Evolutionary conservation across 2,329 filamentous ascomycete species (phyloP).

Genomic region (Blastomyces percursus): DNA sequence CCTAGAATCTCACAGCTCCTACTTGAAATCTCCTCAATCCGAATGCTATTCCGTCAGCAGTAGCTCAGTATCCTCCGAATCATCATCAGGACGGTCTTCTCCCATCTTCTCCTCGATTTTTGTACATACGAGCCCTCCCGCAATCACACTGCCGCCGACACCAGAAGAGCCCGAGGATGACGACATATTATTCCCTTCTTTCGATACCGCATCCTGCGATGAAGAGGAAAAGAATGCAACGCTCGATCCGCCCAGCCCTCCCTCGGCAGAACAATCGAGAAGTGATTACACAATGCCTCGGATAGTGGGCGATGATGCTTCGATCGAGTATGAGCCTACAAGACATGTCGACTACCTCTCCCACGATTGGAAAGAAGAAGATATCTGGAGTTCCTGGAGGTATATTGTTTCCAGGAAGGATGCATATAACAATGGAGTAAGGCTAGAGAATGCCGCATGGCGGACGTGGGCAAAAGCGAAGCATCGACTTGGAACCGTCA

Average conservation of each 20-base stretch:
- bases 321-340: conserved; percentile 62
- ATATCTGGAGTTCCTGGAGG: conserved; percentile 96
- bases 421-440: conserved; percentile 66
- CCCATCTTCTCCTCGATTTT: conserved; percentile 25
- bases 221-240: conserved; percentile 13
- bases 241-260: conserved; percentile 13
- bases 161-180: conserved; percentile 20
- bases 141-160: conserved; percentile 25
- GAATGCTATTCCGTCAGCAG: background rate
- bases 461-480: conserved; percentile 92
- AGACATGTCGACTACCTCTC: conserved; percentile 93
- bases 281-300: background rate
- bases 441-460: conserved; percentile 95
- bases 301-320: conserved; percentile 58
- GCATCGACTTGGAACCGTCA: conserved; percentile 74
- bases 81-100: conserved; percentile 31
- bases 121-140: conserved; percentile 22
- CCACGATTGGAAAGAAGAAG: conserved; percentile 86
- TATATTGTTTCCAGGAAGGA: conserved; percentile 73
- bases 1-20: conserved; percentile 17
- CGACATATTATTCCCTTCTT: conserved; percentile 37
- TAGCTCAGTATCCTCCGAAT: conserved; percentile 21
- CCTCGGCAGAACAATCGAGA: background rate
- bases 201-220: conserved; percentile 22
- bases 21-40: background rate